phyloP scores from a whole-genome alignment of 805 yeast species.

The Suhomyces kilbournensis region DNA sequence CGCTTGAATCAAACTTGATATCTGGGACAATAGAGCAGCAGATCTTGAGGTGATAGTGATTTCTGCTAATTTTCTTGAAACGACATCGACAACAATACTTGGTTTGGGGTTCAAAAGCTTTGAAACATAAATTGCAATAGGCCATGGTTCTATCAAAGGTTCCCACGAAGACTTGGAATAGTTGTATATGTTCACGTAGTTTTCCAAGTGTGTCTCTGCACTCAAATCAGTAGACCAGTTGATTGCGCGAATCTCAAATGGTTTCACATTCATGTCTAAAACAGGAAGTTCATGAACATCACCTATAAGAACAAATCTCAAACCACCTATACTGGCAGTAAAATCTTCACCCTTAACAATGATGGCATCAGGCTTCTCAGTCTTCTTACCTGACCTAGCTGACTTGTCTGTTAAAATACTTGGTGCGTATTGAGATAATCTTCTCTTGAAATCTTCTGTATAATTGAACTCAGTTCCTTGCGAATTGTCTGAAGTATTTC shows the following conservation, averaged over 20 bases:
- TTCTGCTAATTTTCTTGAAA: slow-evolving; percentile 76
- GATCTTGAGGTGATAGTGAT: slow-evolving; percentile 79
- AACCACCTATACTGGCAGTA: slow-evolving; percentile 64
- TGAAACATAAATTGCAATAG: slow-evolving; percentile 67
- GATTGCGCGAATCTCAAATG: slow-evolving; percentile 63
- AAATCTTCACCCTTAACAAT: slow-evolving; percentile 68
- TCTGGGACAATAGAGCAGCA: slow-evolving; percentile 70
- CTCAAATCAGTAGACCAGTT: slow-evolving; percentile 87
- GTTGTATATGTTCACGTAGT: slow-evolving; percentile 74
- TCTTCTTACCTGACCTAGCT: slow-evolving; percentile 18
- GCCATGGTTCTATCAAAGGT: slow-evolving; percentile 87
- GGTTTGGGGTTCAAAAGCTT: slow-evolving; percentile 45
- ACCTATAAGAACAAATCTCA: slow-evolving; percentile 80
- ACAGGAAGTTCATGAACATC: slow-evolving; percentile 90
- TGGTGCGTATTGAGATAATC: slow-evolving; percentile 65
- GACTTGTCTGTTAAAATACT: slow-evolving; percentile 56
- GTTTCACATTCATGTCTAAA: slow-evolving; percentile 67
- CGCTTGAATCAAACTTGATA: slow-evolving; percentile 55
- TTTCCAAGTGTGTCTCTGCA: slow-evolving; percentile 61
- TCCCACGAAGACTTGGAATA: slow-evolving; percentile 94
- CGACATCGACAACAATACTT: slow-evolving; percentile 59
- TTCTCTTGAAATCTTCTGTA: slow-evolving; percentile 62
- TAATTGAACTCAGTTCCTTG: slow-evolving; percentile 37
- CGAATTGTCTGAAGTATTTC: slow-evolving; percentile 3
- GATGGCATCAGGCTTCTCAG: slow-evolving; percentile 25